Evolutionary conservation across 2,329 filamentous ascomycete species (phyloP).

Genomic region (Paecilomyces dactylethromorphus): DNA sequence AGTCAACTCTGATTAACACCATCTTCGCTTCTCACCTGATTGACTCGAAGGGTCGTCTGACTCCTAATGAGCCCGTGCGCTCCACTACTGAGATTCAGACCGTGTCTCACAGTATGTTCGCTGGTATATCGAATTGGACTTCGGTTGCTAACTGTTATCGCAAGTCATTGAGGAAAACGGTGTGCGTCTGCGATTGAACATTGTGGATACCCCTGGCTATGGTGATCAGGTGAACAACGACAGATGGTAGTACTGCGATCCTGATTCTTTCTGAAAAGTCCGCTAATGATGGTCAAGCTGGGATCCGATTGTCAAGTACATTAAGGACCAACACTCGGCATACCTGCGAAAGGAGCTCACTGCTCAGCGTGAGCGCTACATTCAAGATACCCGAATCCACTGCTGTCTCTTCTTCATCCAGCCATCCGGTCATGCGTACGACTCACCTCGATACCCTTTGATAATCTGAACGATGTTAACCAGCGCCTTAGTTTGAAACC

Average conservation of each 20-base stretch:
- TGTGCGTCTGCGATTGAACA: conserved; percentile 93
- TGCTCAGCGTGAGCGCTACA: conserved; percentile 97
- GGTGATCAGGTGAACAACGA: conserved; percentile 99
- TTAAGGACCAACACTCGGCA: conserved; percentile 99
- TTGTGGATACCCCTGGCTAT: conserved; percentile 97
- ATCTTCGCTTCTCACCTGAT: conserved; percentile 99
- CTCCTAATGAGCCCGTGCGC: conserved; percentile 87
- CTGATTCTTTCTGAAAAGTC: conserved; percentile 1
- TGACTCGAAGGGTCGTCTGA: conserved; percentile 93
- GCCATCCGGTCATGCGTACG: conserved; percentile 82
- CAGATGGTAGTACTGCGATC: conserved; percentile 57
- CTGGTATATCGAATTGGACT: conserved; percentile 4
- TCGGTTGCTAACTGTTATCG: conserved; percentile 9
- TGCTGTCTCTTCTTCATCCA: conserved; percentile 99
- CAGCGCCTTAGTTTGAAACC: conserved; percentile 64
- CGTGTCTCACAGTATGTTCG: conserved; percentile 69
- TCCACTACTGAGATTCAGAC: conserved; percentile 97
- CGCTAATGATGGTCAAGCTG: conserved; percentile 49
- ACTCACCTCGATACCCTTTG: conserved; percentile 4
- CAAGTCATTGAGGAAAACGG: conserved; percentile 95
- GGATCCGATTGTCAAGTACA: conserved; percentile 99
- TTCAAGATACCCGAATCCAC: conserved; percentile 98
- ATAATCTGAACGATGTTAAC: conserved; percentile 1
- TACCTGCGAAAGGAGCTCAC: conserved; percentile 99
- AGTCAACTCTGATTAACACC: conserved; percentile 99